Conservation (phyloP, 768 basidiomycete species). For the Tubosaeta brunneosetosa region DNA sequence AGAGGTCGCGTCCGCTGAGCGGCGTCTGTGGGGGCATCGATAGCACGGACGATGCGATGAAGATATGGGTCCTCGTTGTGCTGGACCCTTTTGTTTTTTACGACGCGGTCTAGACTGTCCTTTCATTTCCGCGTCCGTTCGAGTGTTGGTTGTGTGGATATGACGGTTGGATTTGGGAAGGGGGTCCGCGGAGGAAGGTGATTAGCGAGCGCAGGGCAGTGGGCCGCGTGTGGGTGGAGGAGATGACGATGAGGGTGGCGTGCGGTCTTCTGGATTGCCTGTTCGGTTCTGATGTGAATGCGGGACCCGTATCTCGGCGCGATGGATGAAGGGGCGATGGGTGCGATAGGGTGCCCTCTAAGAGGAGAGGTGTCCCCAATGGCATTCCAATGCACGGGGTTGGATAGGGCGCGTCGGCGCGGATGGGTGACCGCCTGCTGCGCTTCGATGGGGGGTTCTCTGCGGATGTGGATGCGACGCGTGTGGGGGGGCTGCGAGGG, state of each 20-base stretch:
- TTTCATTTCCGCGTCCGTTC: conserved; percentile 11
- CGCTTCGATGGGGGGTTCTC: conserved; percentile 24
- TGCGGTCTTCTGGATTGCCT: not conserved
- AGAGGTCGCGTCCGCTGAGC: not conserved
- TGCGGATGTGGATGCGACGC: conserved; percentile 43
- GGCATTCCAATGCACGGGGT: no score
- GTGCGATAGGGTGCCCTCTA: no score
- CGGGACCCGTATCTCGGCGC: not conserved
- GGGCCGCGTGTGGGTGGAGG: not conserved
- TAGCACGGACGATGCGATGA: not conserved
- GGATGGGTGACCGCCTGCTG: conserved; percentile 1
- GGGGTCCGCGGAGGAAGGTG: not conserved
- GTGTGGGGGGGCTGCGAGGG: conserved; percentile 32
- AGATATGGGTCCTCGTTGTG: not conserved
- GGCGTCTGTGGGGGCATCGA: conserved; percentile 50
- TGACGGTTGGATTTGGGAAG: not conserved
- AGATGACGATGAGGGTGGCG: not conserved
- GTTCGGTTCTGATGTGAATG: not conserved
- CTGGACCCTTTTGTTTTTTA: not conserved
- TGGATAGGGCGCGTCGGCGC: no score
- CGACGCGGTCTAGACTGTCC: conserved; percentile 3
- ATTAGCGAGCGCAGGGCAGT: not conserved
- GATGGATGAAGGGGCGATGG: no score
- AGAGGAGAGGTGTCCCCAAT: no score
- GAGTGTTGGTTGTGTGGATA: not conserved